phyloP scores from a whole-genome alignment of 331 rosid species.

The Cydonia oblonga region DNA sequence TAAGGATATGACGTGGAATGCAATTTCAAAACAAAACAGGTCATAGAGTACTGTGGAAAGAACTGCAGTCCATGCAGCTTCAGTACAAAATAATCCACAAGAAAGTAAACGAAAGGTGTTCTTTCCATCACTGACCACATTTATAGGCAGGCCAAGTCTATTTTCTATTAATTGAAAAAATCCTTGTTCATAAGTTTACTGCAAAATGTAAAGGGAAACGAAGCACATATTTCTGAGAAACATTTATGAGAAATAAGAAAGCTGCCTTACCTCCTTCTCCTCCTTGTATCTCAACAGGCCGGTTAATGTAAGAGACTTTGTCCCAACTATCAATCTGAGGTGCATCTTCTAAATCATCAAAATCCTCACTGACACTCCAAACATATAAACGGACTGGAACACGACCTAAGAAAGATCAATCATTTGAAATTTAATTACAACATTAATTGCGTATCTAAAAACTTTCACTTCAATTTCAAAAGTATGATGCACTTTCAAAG shows the following conservation, averaged over 20 bases:
- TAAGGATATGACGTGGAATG: not conserved
- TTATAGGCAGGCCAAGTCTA: not conserved
- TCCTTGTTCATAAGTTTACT: not conserved
- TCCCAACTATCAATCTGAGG: conserved; percentile 82
- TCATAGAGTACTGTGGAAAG: not conserved
- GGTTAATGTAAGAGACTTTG: conserved; percentile 70
- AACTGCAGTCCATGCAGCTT: not conserved
- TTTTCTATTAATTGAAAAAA: not conserved
- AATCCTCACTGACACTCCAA: conserved; percentile 50
- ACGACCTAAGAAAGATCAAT: conserved; percentile 45
- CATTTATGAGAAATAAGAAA: not conserved
- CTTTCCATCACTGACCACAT: not conserved
- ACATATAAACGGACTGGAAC: conserved; percentile 76
- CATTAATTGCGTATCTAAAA: not conserved
- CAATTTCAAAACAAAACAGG: not conserved
- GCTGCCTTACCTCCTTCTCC: conserved; percentile 62
- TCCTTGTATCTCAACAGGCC: conserved; percentile 58
- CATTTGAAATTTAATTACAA: conserved; percentile 5
- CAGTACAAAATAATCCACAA: not conserved
- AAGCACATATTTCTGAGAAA: not conserved
- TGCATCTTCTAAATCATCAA: conserved; percentile 72
- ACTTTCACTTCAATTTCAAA: not conserved
- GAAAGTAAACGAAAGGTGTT: not conserved
- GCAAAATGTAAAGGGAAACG: not conserved
- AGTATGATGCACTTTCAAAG: not conserved